A percentile compares a stretch with the other conserved stretches of the same genome.
Conservation (phyloP, 192 early-diverging fungal species). For the Rhizophlyctis rosea region DNA sequence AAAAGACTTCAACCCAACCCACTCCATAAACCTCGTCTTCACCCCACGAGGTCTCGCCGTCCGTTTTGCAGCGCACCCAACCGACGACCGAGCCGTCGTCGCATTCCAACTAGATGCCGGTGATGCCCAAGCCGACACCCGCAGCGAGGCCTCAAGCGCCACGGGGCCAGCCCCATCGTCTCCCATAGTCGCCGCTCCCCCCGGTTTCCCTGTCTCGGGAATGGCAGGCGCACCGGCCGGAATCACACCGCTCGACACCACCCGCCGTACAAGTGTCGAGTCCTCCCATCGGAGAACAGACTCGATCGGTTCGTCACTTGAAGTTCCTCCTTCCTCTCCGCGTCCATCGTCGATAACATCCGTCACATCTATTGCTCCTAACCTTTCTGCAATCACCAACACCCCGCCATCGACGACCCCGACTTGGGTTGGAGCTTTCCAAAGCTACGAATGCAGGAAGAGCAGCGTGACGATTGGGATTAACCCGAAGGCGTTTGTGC, state of each 20-base stretch:
- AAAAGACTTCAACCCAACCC: slow-evolving; percentile 31
- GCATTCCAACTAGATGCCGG: slow-evolving; percentile 12
- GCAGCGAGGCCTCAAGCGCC: too few species aligned
- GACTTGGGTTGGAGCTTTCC: slow-evolving; percentile 9
- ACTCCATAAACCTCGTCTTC: slow-evolving; percentile 28
- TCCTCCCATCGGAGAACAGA: too few species aligned
- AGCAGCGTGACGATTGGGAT: slow-evolving; percentile 21
- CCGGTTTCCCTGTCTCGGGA: neutral
- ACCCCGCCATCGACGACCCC: neutral
- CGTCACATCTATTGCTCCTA: neutral
- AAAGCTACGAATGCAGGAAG: slow-evolving; percentile 1
- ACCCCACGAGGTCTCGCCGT: slow-evolving; percentile 27
- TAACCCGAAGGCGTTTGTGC: slow-evolving; percentile 30
- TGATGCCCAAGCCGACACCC: neutral
- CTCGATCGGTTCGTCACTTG: too few species aligned
- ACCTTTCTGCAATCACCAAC: neutral
- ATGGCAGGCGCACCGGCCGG: too few species aligned
- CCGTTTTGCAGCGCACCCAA: slow-evolving; percentile 23
- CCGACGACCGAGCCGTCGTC: slow-evolving; percentile 14
- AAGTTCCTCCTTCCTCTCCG: neutral
- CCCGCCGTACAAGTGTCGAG: too few species aligned
- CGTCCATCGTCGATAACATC: neutral
- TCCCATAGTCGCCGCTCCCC: neutral
- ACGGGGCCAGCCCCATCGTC: neutral
- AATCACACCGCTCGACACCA: too few species aligned